phyloP scores from a whole-genome alignment of 371 early-diverging fungal genomes.

The Lichtheimia ramosa region DNA sequence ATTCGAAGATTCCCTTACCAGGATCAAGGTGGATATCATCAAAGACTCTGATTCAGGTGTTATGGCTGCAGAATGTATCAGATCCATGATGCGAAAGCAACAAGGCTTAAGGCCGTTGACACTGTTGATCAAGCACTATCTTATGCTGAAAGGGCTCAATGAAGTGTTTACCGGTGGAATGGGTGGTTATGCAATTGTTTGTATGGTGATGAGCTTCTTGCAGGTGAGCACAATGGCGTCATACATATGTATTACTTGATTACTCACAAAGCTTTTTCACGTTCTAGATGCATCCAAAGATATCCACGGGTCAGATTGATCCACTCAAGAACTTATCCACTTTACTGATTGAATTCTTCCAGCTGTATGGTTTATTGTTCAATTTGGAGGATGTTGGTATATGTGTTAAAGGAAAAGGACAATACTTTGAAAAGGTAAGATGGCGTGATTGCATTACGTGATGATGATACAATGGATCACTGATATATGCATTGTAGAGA shows the following conservation, averaged over 20 bases:
- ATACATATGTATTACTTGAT: too few species aligned
- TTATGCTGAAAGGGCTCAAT: constrained; percentile 73
- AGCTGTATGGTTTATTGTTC: constrained; percentile 89
- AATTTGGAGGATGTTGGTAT: constrained; percentile 74
- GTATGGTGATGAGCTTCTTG: constrained; percentile 83
- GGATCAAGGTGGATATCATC: constrained; percentile 81
- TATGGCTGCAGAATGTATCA: constrained; percentile 60
- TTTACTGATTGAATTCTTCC: constrained; percentile 93
- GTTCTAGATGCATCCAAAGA: constrained; percentile 76
- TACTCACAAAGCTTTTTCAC: too few species aligned
- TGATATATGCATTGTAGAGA: neutral
- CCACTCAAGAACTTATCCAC: constrained; percentile 84
- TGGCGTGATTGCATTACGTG: neutral
- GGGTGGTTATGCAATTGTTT: constrained; percentile 89
- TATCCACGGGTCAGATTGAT: constrained; percentile 65
- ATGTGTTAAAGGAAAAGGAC: constrained; percentile 53
- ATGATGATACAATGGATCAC: too few species aligned
- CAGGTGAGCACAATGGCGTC: constrained; percentile 41
- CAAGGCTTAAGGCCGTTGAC: constrained; percentile 70
- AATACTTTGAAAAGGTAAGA: constrained; percentile 60
- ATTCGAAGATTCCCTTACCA: constrained; percentile 69
- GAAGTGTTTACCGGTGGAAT: constrained; percentile 94
- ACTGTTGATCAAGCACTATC: constrained; percentile 83
- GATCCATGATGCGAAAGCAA: constrained; percentile 50
- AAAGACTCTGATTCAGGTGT: constrained; percentile 76